phyloP scores from a whole-genome alignment of 139 green algal species.

The Coccomyxa sp. region DNA sequence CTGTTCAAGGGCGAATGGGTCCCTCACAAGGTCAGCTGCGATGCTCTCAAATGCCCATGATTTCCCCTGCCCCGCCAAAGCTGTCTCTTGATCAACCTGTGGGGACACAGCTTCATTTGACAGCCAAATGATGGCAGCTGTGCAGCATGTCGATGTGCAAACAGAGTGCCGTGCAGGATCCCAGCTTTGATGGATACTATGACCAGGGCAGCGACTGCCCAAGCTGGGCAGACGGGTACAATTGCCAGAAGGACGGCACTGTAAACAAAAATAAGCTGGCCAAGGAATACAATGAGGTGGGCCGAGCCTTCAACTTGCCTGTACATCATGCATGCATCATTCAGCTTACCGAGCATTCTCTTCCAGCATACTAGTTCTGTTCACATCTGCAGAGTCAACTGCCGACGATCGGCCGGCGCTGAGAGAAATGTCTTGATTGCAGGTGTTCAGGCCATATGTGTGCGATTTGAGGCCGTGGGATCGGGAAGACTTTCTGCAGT shows the following conservation, averaged over 20 bases:
- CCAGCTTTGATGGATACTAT: not conserved
- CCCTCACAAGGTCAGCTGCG: not conserved
- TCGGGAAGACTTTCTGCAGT: not conserved
- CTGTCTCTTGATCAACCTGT: too few species aligned
- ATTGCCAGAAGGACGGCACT: not conserved
- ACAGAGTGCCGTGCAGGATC: not conserved
- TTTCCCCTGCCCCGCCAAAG: too few species aligned
- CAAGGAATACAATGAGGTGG: not conserved
- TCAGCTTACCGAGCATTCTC: not conserved
- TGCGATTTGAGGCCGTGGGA: not conserved
- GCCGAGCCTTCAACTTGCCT: too few species aligned
- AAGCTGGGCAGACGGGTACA: not conserved
- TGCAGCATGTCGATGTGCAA: not conserved
- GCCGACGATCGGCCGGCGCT: too few species aligned
- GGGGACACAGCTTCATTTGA: too few species aligned
- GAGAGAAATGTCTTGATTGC: too few species aligned
- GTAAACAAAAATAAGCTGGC: not conserved
- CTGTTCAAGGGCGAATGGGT: not conserved
- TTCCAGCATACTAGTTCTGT: not conserved
- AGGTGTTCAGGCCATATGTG: not conserved
- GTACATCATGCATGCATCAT: not conserved
- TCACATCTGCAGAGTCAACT: not conserved
- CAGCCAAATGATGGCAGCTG: too few species aligned
- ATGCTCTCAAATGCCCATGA: not conserved
- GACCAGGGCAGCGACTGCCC: not conserved